A percentile compares a stretch with the other conserved stretches of the same genome.
These are phyloP conservation scores for Extremus antarcticus DNA, from an alignment of 495 filamentous ascomycete species.

Conservation along the genomic window DNA sequence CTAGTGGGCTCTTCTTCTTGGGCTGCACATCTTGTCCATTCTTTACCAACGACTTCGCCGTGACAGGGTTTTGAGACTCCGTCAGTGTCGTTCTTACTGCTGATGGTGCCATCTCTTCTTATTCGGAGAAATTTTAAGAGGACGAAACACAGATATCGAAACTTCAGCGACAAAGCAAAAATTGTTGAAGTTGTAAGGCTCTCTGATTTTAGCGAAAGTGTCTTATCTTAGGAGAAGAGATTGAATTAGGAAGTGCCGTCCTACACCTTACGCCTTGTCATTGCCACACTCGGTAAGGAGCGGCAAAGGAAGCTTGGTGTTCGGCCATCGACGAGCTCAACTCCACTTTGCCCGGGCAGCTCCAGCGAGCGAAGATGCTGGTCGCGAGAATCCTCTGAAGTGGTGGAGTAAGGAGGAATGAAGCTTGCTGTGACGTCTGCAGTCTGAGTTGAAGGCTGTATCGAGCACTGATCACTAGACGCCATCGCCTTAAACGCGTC, in stretches of 20 bases:
- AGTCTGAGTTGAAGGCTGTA: not conserved
- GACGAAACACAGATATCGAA: no score
- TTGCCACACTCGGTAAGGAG: not conserved
- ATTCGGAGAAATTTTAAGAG: no score
- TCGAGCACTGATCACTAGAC: not conserved
- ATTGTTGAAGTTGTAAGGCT: no score
- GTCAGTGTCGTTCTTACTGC: slow-evolving; percentile 4
- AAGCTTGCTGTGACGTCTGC: no score
- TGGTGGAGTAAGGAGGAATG: no score
- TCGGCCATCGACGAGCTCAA: not conserved
- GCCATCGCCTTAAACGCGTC: not conserved
- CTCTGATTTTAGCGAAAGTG: no score
- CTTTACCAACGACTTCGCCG: not conserved
- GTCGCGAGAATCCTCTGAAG: no score
- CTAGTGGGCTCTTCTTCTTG: slow-evolving; percentile 24
- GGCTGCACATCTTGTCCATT: slow-evolving; percentile 1
- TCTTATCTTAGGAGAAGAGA: no score
- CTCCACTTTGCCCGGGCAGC: not conserved
- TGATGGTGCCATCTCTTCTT: slow-evolving; percentile 12
- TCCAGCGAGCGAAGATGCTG: no score
- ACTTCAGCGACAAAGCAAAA: no score
- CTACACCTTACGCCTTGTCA: not conserved
- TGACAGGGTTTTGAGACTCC: not conserved
- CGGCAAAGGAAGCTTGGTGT: not conserved
- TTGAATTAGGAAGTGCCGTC: no score